These are phyloP conservation scores for Suillus americanus DNA, from an alignment of 768 basidiomycete genomes.

Conservation along the genomic window DNA sequence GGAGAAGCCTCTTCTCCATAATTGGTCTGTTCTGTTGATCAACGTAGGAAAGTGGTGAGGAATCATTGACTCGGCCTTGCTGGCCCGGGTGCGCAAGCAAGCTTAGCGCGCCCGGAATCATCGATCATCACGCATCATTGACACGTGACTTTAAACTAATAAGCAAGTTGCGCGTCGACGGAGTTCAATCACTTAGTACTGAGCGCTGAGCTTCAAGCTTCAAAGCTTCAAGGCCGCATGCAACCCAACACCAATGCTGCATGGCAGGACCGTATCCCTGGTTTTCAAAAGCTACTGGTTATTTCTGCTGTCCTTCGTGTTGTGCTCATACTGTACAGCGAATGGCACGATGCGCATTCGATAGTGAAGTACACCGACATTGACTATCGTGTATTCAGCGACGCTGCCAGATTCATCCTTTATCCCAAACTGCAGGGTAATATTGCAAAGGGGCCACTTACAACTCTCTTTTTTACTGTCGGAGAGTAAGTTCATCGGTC, in stretches of 20 bases:
- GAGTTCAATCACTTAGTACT: too few relatives aligned
- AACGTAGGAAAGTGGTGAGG: constrained; percentile 1
- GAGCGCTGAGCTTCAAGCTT: too few relatives aligned
- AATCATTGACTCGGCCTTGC: background rate
- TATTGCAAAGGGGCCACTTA: constrained; percentile 61
- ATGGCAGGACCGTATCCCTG: constrained; percentile 21
- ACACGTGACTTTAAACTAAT: too few relatives aligned
- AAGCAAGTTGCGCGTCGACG: too few relatives aligned
- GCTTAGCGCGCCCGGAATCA: too few relatives aligned
- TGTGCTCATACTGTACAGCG: constrained; percentile 78
- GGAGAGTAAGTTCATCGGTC: constrained; percentile 70
- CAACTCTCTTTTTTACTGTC: constrained; percentile 39
- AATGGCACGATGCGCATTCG: constrained; percentile 84
- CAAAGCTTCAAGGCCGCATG: background rate
- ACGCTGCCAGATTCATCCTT: constrained; percentile 76
- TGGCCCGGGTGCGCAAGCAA: too few relatives aligned
- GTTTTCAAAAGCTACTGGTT: constrained; percentile 54
- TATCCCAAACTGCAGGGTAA: constrained; percentile 46
- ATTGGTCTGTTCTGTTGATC: constrained; percentile 32
- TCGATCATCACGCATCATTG: too few relatives aligned
- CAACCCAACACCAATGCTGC: background rate
- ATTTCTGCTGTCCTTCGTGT: constrained; percentile 61
- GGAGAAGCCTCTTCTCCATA: constrained; percentile 43
- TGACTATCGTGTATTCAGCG: constrained; percentile 94
- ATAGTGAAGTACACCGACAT: constrained; percentile 96